Percentiles rank a stretch among this genome's conserved stretches.
phyloP scores from a whole-genome alignment of 2,329 filamentous ascomycete genomes.

The Plectosphaerella sp. region DNA sequence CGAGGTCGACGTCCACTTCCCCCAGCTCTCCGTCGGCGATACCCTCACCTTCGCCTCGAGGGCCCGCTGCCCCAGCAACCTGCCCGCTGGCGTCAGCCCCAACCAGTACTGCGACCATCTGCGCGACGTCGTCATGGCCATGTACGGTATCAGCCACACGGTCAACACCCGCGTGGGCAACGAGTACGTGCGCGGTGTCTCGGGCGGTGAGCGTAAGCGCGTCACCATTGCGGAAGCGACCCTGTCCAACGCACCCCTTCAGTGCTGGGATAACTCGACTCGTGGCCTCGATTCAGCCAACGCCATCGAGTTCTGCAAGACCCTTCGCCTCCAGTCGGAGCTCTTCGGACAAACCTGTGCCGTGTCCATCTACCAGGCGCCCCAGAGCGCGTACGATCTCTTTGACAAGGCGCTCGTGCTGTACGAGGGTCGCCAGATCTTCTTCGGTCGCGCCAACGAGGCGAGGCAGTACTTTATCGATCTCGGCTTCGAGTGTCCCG shows the following conservation, averaged over 20 bases:
- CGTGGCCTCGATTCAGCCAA: conserved; percentile 48
- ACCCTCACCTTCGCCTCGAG: conserved; percentile 56
- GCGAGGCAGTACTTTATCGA: conserved; percentile 21
- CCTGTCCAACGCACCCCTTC: conserved; percentile 18
- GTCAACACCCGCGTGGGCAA: conserved; percentile 50
- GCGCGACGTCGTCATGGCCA: conserved; percentile 48
- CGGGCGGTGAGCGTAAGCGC: conserved; percentile 44
- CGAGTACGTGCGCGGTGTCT: conserved; percentile 48
- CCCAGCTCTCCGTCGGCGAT: conserved; percentile 53
- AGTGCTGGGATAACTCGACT: conserved; percentile 40
- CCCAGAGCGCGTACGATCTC: conserved; percentile 52
- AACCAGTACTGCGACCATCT: conserved; percentile 40
- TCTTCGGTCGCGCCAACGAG: conserved; percentile 15
- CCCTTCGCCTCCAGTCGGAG: conserved; percentile 42
- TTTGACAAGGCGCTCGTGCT: conserved; percentile 67
- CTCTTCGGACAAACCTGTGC: conserved; percentile 41
- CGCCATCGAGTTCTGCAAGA: conserved; percentile 49
- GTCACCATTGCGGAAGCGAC: conserved; percentile 28
- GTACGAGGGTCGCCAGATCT: conserved; percentile 65
- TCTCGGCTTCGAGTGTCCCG: conserved; percentile 52
- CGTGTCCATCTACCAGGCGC: conserved; percentile 56
- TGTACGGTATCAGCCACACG: conserved; percentile 49
- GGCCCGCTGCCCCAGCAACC: conserved; percentile 41
- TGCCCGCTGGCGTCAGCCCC: conserved; percentile 38
- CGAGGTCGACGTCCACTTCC: conserved; percentile 60